These are phyloP conservation scores for Bacidia gigantensis DNA, from an alignment of 495 filamentous ascomycete species.

Conservation along the genomic window DNA sequence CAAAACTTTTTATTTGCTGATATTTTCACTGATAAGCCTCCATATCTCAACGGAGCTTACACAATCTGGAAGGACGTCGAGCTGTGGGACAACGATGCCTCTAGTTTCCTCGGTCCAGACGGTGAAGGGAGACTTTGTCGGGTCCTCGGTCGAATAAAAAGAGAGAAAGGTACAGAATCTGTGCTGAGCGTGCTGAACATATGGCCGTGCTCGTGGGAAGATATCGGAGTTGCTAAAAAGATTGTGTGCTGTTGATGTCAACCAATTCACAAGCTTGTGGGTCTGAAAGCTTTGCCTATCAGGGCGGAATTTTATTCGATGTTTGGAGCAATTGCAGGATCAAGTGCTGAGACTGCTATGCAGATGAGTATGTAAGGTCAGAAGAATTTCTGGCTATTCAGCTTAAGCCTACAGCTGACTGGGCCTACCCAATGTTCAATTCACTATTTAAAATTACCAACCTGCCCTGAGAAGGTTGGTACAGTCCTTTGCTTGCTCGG, in stretches of 20 bases:
- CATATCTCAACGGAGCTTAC: slow-evolving; percentile 17
- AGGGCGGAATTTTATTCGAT: background rate
- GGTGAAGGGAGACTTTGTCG: slow-evolving; percentile 16
- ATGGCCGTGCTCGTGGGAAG: slow-evolving; percentile 19
- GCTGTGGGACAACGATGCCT: slow-evolving; percentile 17
- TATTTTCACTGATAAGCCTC: slow-evolving; percentile 18
- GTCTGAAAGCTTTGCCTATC: background rate
- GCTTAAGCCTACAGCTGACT: too few species aligned
- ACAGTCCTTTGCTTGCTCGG: too few species aligned
- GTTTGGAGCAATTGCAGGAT: slow-evolving; percentile 7
- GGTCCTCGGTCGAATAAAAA: slow-evolving; percentile 16
- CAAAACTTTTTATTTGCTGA: slow-evolving; percentile 19
- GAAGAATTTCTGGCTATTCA: background rate
- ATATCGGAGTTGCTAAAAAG: slow-evolving; percentile 18
- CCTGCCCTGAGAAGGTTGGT: too few species aligned
- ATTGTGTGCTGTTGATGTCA: slow-evolving; percentile 12
- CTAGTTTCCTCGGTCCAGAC: slow-evolving; percentile 13
- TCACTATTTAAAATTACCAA: background rate
- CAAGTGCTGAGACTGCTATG: slow-evolving; percentile 16
- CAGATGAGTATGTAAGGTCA: background rate
- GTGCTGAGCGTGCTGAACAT: slow-evolving; percentile 18
- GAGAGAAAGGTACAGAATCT: slow-evolving; percentile 1
- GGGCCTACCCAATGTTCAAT: background rate
- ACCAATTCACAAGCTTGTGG: background rate
- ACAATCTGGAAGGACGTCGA: slow-evolving; percentile 16